phyloP scores from a whole-genome alignment of 2,329 filamentous ascomycete species.

The Verticillium klebahnii region DNA sequence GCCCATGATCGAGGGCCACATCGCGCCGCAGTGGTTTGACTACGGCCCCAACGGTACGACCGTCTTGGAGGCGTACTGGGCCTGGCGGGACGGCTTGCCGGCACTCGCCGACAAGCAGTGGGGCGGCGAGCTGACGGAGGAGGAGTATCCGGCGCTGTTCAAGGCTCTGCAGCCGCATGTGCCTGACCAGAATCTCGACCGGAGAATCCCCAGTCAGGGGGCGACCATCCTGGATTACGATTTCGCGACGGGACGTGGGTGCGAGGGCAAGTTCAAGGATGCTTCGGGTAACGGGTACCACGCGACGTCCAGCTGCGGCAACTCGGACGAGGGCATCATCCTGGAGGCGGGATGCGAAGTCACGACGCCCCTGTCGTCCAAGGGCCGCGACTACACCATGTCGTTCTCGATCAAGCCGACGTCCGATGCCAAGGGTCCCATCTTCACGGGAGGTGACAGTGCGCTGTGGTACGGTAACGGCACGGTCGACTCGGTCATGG shows the following conservation, averaged over 20 bases:
- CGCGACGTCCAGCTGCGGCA: constrained; percentile 8
- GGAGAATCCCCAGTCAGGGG: constrained; percentile 16
- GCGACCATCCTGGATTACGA: constrained; percentile 14
- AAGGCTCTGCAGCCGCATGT: constrained; percentile 29
- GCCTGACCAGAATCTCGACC: constrained; percentile 40
- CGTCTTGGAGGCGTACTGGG: constrained; percentile 21
- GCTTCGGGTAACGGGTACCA: constrained; percentile 16
- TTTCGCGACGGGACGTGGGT: constrained; percentile 2
- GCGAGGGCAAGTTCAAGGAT: constrained; percentile 10
- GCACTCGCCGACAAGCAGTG: constrained; percentile 23
- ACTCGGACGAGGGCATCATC: constrained; percentile 29
- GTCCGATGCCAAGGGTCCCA: constrained; percentile 8
- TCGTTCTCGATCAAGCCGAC: constrained; percentile 22
- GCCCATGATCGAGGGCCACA: constrained; percentile 13
- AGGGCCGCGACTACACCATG: constrained; percentile 41
- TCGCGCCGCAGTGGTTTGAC: constrained; percentile 36
- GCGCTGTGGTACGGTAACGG: constrained; percentile 12
- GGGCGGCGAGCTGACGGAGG: constrained; percentile 23
- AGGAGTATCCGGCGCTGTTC: constrained; percentile 26
- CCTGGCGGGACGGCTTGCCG: constrained; percentile 32
- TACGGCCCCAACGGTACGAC: constrained; percentile 39
- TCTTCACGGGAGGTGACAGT: constrained; percentile 12
- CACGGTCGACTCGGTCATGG: constrained; percentile 10
- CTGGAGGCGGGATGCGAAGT: constrained; percentile 34
- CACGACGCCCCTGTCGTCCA: constrained; percentile 41